Base-by-base conservation (phyloP, 2,329 filamentous ascomycete species). In the Ophiostoma pallidulum region DNA sequence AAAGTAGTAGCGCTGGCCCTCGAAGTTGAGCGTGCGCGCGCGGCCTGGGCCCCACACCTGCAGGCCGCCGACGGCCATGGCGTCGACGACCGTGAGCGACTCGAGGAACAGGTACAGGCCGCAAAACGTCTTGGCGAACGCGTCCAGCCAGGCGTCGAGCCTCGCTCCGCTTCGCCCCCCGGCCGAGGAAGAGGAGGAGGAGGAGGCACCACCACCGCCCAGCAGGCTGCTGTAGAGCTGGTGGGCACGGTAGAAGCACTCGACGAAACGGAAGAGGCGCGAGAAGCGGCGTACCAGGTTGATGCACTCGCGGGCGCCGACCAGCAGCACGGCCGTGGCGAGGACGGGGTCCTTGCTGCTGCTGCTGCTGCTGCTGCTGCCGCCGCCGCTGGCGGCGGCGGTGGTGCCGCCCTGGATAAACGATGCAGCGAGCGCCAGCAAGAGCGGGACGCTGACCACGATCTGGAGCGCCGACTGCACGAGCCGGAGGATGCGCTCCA, bases 1-100 rank as follows among this genome's bases (percentile, higher is more conserved):
- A 53, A 86, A 75, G 84, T 84, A 89, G 62, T 84, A 80, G 45
- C 78, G 73, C 63, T 84, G 78, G 0, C 75, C 77, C 63, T 87
- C 80, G 19, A 73, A 51, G 39, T 77, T 68, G 4, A 84, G 56
- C 22, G 53, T 56, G n/a, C 56, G 55, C 14, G 72, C 71, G 61
- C 67, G 58, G 32, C 69, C 71, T 1, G 72, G 56, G 0, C 71
- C 73, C 65, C 82, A 80, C 12, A 77, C 61, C 40, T 73, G 65
- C 52, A 78, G 53, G 45, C 65, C 66, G 36, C 63, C 56, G 16
- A 74, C 59, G 16, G 58, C 59, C 42, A 71, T 54, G 22, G 70
- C 62, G 65, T 83, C 71, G 51, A 79, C 67, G 41, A 85, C 71
- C 0, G 79, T 84, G 35, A 72, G 60, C 51, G 77, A 74, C 64